Percentiles rank a stretch among this genome's conserved stretches.
phyloP scores from a whole-genome alignment of 108 stramenopile genomes.

The Fistulifera pelliculosa region DNA sequence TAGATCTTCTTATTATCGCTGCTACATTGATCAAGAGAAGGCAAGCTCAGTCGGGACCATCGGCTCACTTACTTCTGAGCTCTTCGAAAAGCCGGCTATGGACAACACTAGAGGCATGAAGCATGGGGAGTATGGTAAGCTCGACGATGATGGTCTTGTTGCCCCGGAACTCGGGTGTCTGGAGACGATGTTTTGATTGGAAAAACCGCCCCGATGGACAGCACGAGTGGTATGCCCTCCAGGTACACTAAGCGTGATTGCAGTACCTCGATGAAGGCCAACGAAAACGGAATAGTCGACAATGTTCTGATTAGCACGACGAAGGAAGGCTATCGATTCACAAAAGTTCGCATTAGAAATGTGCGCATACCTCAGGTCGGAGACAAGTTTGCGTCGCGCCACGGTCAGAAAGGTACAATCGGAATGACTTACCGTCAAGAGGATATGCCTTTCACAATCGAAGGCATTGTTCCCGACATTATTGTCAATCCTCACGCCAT shows the following conservation, averaged over 20 bases:
- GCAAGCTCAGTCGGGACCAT: conserved; percentile 67
- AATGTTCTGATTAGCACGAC: conserved; percentile 83
- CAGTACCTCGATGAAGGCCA: conserved; percentile 93
- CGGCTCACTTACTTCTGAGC: conserved; percentile 76
- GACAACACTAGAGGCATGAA: conserved; percentile 84
- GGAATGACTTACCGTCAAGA: conserved; percentile 99
- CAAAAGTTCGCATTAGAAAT: conserved; percentile 96
- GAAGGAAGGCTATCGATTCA: conserved; percentile 93
- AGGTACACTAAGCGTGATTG: conserved; percentile 91
- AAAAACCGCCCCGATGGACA: conserved; percentile 87
- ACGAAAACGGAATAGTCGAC: conserved; percentile 97
- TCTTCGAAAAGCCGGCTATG: conserved; percentile 83
- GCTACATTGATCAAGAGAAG: conserved; percentile 90
- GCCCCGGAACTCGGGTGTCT: conserved; percentile 89
- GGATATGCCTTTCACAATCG: conserved; percentile 98
- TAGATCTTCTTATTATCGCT: conserved; percentile 92
- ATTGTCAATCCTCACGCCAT: conserved; percentile 99
- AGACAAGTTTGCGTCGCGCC: conserved; percentile 82
- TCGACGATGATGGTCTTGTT: conserved; percentile 97
- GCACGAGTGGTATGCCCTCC: conserved; percentile 58
- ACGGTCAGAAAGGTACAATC: conserved; percentile 99
- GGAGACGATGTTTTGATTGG: conserved; percentile 96
- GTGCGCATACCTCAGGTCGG: conserved; percentile 88
- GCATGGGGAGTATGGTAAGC: conserved; percentile 93
- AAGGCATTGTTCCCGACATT: conserved; percentile 98